Conservation (phyloP, 768 basidiomycete genomes). For the Flagelloscypha sp. region DNA sequence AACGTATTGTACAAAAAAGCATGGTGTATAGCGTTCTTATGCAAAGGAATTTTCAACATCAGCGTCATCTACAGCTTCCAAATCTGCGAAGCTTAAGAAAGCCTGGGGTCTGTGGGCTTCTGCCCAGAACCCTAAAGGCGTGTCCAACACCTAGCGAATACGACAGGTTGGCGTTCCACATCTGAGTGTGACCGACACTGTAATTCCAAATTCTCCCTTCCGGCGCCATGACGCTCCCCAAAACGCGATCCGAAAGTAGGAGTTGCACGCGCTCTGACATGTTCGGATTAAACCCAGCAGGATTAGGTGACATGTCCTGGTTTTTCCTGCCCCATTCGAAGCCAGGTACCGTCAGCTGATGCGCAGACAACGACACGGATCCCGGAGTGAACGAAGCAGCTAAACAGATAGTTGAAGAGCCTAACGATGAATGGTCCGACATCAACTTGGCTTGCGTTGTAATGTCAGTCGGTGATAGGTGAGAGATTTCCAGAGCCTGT, state of each 20-base stretch:
- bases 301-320: constrained; percentile 74
- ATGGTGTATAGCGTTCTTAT: no score
- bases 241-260: constrained; percentile 87
- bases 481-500: constrained; percentile 85
- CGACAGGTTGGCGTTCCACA: constrained; percentile 76
- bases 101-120: constrained; percentile 92
- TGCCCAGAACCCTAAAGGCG: constrained; percentile 93
- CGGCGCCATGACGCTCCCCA: constrained; percentile 92
- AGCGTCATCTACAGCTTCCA: constrained; percentile 88
- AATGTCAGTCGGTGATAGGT: constrained; percentile 88
- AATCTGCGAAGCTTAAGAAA: constrained; percentile 86
- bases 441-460: constrained; percentile 94
- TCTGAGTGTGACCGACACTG: constrained; percentile 85
- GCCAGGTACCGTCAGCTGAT: constrained; percentile 82
- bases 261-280: constrained; percentile 97
- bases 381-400: constrained; percentile 97
- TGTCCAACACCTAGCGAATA: constrained; percentile 85
- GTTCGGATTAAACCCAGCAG: constrained; percentile 92
- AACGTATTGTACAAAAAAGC: no score
- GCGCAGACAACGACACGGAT: constrained; percentile 90
- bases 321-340: constrained; percentile 99
- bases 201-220: constrained; percentile 98
- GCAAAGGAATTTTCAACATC: constrained; percentile 95
- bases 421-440: constrained; percentile 94
- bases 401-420: constrained; percentile 87